Base-by-base conservation (phyloP, 2,329 filamentous ascomycete genomes). In the Penicillium capsulatum region DNA sequence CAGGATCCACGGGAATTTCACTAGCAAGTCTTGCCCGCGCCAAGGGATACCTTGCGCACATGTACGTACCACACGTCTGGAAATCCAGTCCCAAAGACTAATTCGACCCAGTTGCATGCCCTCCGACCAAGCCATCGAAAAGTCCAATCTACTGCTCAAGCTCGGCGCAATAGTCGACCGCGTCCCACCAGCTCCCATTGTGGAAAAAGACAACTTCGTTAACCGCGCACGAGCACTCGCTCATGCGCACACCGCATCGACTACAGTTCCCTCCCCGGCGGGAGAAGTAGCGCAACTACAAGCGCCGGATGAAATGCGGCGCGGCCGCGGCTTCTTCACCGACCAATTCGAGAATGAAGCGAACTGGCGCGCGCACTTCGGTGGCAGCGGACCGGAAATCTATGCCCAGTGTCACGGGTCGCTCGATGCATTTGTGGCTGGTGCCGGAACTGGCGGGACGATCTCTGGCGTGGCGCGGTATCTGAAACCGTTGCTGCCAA, bases 1-100 rank as follows among this genome's bases (percentile, higher is more conserved):
- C 95, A 11, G 92, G 92, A 44, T 94, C 87, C 60, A 98, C 92
- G 0, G 92, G 92, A 15, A 97, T 98, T 55, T 96, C 90, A 11
- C 75, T 98, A 7, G 92, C 92, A 2, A 86, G 86, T 1, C 79
- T 98, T 35, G 90, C 88, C 34, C 79, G 90, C 53, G 90, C 92
- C 15, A 79, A 82, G 64, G 92, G 92, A 22, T 97, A 97, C 70
- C 79, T 83, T 50, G 89, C 89, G 20, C 86, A 97, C 66, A 97
- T 98, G 76, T 80, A 67, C 51, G 72, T 16, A 26, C 16, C 11
- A n/a, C 96, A 90, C 31, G 19, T 27, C 11, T 14, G 6, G 10
- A 28, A 6, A 17, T 31, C 34, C 32, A 30, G 28, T 31, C 34
- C 26, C 38, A 38, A 28, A n/a, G 28, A 19, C 35, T 38, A 30